Evolutionary conservation across 1,284 basidiomycete species (phyloP), one percentile per base, ranked within the genome.

Genomic region (Farysia itapuensis): DNA sequence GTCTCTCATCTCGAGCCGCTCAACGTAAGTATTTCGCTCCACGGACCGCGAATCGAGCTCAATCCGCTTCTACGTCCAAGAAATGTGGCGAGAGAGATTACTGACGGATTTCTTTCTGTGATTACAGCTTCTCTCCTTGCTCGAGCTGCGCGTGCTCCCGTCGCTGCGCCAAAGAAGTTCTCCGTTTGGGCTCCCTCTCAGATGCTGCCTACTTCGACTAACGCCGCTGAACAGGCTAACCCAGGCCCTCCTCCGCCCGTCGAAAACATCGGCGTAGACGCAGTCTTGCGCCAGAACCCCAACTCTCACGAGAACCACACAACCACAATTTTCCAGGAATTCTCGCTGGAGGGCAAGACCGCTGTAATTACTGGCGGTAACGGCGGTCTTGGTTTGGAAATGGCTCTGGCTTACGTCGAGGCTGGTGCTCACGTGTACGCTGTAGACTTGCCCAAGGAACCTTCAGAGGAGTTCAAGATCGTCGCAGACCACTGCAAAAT

Each of bases 341-440:
- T 91, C 78, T 82, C 84, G 9, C 81, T 90, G 30, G 79, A 79
- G n/a, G 85, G 85, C 64, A 84, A 86, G 19, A 86, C 88, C 13
- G 85, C 83, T 25, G 80, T 90, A 37, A 64, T 74, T n/a, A 71
- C 72, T 5, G 72, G 72, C 49, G 89, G 81, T 3, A 88, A 87
- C 65, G 82, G 89, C 36, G 89, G 89, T 2, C 81, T 91, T 9
- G 89, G 89, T 64, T 82, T 91, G 30, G 87, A 89, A 77, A 86
- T 88, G 83, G 87, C 87, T 22, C 80, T 89, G 45, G 83, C 85
- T 4, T 79, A 89, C 28, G 82, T 84, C 30, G 89, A 92, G 78
- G 84, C 84, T 4, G 89, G 88, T 37, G 87, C 88, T 4, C 81
- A 85, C 2, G 84, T 91, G 1, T 87, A 88, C 74, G 88, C 86